Evolutionary conservation across 345 rosid genomes (phyloP), one percentile per base, ranked within the genome.

Genomic region (Laguncularia racemosa): DNA sequence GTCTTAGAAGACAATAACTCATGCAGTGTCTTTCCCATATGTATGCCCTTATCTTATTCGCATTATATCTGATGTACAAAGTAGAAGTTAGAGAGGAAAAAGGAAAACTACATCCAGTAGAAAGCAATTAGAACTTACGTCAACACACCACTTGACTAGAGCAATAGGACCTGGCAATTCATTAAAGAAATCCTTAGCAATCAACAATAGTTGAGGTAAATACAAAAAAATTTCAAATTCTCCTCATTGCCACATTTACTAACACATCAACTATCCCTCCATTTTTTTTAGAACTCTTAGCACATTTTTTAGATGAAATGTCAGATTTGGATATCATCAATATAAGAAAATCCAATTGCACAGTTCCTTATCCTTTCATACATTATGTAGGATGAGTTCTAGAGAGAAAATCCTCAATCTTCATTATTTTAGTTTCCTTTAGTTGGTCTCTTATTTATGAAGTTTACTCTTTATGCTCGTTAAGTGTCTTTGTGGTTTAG

Each of bases 71-170:
- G 80, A 65, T 56, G 67, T 65, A 62, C 28, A 68, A 56, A n/a
- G 53, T 56, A 60, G 58, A 55, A 71, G 60, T 78, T 45, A 75
- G 74, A 20, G 53, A 38, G 54, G 61, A 60, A 63, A 68, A 67
- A n/a, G n/a, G n/a, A 18, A 67, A 71, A 20, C 11, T 61, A 68
- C 53, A 64, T 56, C 46, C 45, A 44, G 59, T 13, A 28, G 23
- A 46, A 33, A 57, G 43, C 44, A 55, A 49, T 48, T 43, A 26
- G 54, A 58, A 46, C 60, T 62, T 80, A 86, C 98, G 96, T 92
- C 89, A 67, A 81, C 93, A 96, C 98, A 92, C 50, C 78, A 85
- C 71, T 82, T 81, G 67, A 92, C 86, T 80, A 89, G 60, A 63
- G 83, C 67, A 63, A 63, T 66, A 18, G 91, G 98, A 78, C 74